Conservation (phyloP, 2,329 filamentous ascomycete species). For the Penicillium palitans region DNA sequence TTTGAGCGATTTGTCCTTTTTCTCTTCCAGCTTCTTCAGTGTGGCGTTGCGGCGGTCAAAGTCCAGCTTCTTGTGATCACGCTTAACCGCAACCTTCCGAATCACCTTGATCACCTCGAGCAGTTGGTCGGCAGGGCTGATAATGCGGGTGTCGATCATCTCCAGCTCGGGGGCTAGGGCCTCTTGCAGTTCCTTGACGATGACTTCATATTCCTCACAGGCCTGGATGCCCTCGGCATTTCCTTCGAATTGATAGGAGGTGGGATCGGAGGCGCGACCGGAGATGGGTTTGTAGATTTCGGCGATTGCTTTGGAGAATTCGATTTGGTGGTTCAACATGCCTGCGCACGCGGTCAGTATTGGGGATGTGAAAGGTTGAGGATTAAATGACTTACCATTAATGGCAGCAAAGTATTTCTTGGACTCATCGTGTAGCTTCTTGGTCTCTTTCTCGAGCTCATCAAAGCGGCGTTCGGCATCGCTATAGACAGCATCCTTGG, state of each 20-base stretch:
- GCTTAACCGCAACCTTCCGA: constrained; percentile 82
- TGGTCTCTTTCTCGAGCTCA: constrained; percentile 93
- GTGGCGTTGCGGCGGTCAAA: constrained; percentile 82
- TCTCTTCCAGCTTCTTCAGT: constrained; percentile 93
- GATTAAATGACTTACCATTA: constrained; percentile 61
- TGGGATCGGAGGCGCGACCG: constrained; percentile 89
- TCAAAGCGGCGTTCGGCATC: constrained; percentile 92
- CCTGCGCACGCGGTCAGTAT: constrained; percentile 44
- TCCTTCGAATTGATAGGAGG: constrained; percentile 75
- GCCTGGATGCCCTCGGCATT: constrained; percentile 91
- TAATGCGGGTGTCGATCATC: constrained; percentile 92
- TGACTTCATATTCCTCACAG: constrained; percentile 92
- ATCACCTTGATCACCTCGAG: constrained; percentile 94
- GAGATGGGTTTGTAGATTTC: constrained; percentile 99
- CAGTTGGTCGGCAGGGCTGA: constrained; percentile 89
- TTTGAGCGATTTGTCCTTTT: constrained; percentile 94
- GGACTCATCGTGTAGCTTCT: constrained; percentile 94
- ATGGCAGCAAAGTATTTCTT: constrained; percentile 98
- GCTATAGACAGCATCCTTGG: constrained; percentile 90
- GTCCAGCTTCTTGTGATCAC: constrained; percentile 96
- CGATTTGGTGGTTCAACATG: constrained; percentile 97
- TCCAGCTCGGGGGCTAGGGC: constrained; percentile 89
- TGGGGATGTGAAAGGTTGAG: neutral
- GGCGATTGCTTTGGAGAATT: constrained; percentile 92
- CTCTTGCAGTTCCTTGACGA: constrained; percentile 86